Conservation (phyloP, 1,284 basidiomycete species). For the Macrocystidia cucumis region DNA sequence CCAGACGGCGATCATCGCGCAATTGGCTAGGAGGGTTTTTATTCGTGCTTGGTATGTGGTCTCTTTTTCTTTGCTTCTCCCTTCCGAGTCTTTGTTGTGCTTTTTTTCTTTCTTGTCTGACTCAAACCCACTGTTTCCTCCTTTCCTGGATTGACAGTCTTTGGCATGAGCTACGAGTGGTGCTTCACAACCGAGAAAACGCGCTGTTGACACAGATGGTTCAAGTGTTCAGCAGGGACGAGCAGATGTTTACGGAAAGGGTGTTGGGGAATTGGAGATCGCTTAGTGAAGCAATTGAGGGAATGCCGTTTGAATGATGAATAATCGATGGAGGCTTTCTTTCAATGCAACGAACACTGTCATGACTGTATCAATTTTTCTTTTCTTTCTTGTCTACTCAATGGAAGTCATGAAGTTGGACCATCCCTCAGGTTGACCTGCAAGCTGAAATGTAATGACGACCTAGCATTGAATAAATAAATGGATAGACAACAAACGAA, state of each 20-base stretch:
- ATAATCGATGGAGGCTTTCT: not conserved
- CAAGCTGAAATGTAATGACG: too few relatives aligned
- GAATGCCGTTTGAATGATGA: conserved; percentile 77
- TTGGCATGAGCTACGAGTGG: conserved; percentile 88
- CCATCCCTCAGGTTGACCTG: too few relatives aligned
- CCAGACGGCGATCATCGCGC: conserved; percentile 62
- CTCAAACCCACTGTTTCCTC: not conserved
- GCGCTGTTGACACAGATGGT: conserved; percentile 69
- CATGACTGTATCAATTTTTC: too few relatives aligned
- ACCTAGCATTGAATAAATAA: too few relatives aligned
- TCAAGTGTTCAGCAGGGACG: conserved; percentile 66
- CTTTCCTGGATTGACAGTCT: conserved; percentile 40
- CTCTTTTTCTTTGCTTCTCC: conserved; percentile 1
- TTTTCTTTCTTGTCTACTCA: too few relatives aligned
- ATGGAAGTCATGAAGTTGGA: too few relatives aligned
- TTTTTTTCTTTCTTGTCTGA: conserved; percentile 5
- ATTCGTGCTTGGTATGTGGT: conserved; percentile 69
- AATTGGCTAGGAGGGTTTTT: conserved; percentile 72
- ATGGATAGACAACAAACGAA: too few relatives aligned
- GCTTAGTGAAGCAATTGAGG: conserved; percentile 60
- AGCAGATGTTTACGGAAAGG: conserved; percentile 55
- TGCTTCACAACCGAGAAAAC: conserved; percentile 84
- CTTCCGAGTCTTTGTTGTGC: conserved; percentile 1
- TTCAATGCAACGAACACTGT: too few relatives aligned
- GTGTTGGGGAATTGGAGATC: conserved; percentile 68